These are phyloP conservation scores for Syzygium aromaticum DNA, from an alignment of 345 rosid genomes.

Conservation along the genomic window DNA sequence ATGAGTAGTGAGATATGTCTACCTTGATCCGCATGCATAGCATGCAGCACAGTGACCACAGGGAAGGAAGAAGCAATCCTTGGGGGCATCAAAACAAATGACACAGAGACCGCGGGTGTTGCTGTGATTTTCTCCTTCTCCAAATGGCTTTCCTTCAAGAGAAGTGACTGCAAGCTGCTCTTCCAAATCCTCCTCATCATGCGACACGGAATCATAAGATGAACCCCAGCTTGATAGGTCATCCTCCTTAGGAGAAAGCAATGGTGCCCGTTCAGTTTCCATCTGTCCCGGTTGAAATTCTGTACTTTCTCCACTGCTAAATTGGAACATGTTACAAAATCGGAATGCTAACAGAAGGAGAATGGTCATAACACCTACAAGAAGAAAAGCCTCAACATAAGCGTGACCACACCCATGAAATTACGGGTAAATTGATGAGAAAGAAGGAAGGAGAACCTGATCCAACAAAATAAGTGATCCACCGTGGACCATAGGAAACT, in stretches of 20 bases:
- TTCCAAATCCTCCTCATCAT: conserved; percentile 33
- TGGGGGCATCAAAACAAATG: conserved; percentile 40
- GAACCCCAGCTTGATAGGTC: conserved; percentile 42
- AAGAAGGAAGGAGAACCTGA: conserved; percentile 27
- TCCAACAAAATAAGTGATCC: conserved; percentile 40
- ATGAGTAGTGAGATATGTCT: not conserved
- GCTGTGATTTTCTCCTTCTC: conserved; percentile 23
- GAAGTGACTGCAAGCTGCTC: conserved; percentile 10
- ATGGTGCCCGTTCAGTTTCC: conserved; percentile 22
- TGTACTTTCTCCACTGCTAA: not conserved
- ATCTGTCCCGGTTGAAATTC: conserved; percentile 3
- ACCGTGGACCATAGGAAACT: conserved; percentile 49
- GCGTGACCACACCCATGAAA: not conserved
- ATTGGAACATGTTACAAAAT: conserved; percentile 13
- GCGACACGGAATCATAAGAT: conserved; percentile 41
- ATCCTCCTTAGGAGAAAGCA: conserved; percentile 39
- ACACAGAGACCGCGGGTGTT: conserved; percentile 18
- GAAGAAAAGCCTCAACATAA: not conserved
- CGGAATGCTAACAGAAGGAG: conserved; percentile 22
- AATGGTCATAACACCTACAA: conserved; percentile 34
- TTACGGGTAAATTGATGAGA: not conserved
- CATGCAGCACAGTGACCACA: conserved; percentile 64
- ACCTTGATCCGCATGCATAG: conserved; percentile 55
- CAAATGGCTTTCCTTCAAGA: conserved; percentile 7
- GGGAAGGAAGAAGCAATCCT: conserved; percentile 63